Percentiles rank a stretch among this genome's conserved stretches.
phyloP scores from a whole-genome alignment of 768 basidiomycete genomes.

The Mrakia blollopis region DNA sequence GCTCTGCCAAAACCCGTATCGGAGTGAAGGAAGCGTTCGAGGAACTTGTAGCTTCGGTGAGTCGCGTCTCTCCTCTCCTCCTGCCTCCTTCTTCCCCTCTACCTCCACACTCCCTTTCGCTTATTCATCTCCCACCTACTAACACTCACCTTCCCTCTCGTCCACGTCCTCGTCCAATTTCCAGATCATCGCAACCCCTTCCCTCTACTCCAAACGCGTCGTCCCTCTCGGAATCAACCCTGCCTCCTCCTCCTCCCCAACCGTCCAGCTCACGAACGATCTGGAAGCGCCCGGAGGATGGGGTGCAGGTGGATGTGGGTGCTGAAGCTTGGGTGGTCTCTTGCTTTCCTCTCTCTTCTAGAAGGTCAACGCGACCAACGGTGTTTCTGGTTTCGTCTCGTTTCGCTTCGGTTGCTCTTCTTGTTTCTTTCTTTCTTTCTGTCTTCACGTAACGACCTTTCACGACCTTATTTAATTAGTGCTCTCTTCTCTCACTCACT shows the following conservation, averaged over 20 bases:
- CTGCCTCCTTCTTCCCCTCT: neutral
- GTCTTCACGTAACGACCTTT: neutral
- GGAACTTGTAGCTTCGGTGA: constrained; percentile 72
- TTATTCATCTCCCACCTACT: neutral
- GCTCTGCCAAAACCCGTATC: constrained; percentile 83
- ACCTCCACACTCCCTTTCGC: neutral
- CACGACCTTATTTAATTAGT: neutral
- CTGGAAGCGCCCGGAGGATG: neutral
- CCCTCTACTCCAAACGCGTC: constrained; percentile 49
- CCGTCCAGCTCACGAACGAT: constrained; percentile 6
- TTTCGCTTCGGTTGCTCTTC: neutral
- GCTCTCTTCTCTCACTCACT: too few species aligned
- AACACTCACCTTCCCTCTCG: too few species aligned
- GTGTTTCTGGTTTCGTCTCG: neutral
- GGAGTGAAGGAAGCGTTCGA: constrained; percentile 72
- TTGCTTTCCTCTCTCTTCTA: neutral
- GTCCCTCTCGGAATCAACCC: neutral
- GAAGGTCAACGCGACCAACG: neutral
- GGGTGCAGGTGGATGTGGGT: neutral
- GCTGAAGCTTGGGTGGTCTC: neutral
- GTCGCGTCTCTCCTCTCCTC: constrained; percentile 21
- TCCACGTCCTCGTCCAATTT: too few species aligned
- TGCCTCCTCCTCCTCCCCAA: neutral
- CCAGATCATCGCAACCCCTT: constrained; percentile 65
- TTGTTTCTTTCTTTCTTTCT: neutral